phyloP scores from a whole-genome alignment of 192 early-diverging fungal genomes.

The Spizellomyces punctatus region DNA sequence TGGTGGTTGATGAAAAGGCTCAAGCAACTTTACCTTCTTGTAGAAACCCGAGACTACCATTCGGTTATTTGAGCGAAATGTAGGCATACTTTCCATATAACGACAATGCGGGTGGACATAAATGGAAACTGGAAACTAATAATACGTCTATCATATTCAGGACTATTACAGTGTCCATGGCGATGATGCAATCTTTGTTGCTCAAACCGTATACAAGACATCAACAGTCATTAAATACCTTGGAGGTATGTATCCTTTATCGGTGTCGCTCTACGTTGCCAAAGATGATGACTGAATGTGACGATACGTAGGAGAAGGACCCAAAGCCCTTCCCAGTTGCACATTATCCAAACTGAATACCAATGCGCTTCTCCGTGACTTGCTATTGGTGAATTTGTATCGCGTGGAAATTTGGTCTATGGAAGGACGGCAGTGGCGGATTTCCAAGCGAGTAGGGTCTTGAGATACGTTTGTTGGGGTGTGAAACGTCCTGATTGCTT shows the following conservation, averaged over 20 bases:
- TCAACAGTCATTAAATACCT: slow-evolving; percentile 88
- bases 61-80: slow-evolving; percentile 71
- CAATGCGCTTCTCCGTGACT: slow-evolving; percentile 77
- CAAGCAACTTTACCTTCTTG: not conserved
- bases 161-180: slow-evolving; percentile 91
- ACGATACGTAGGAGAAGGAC: slow-evolving; percentile 21
- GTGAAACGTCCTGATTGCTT: not conserved
- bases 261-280: not conserved
- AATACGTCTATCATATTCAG: slow-evolving; percentile 15
- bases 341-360: slow-evolving; percentile 78
- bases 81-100: slow-evolving; percentile 25
- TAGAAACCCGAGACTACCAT: slow-evolving; percentile 57
- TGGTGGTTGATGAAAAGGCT: no score
- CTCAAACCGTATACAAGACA: slow-evolving; percentile 87
- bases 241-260: slow-evolving; percentile 51
- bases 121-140: not conserved
- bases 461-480: no score
- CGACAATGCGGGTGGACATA: slow-evolving; percentile 41
- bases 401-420: slow-evolving; percentile 84
- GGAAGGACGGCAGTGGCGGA: slow-evolving; percentile 34
- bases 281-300: not conserved
- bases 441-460: not conserved
- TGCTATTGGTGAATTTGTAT: slow-evolving; percentile 72
- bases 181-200: slow-evolving; percentile 85
- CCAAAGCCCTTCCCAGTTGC: slow-evolving; percentile 68